Evolutionary conservation across 345 rosid species (phyloP).

Genomic region (Corymbia maculata): DNA sequence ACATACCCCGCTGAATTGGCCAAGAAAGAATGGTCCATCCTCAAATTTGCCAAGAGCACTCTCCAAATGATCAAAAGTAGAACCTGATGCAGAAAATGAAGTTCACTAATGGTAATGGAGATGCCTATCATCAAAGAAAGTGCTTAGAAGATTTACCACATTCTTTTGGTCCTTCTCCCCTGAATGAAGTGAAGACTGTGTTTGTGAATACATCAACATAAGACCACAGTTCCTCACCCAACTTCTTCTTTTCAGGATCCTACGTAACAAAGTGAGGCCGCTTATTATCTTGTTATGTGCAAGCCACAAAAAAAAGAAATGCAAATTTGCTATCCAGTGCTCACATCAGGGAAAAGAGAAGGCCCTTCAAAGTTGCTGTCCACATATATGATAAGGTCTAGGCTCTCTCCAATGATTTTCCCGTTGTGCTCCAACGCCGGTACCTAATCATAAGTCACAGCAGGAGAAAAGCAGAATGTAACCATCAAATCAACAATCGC

Average conservation of each 20-base stretch:
- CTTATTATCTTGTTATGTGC: not conserved
- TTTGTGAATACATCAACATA: conserved; percentile 37
- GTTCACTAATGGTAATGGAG: too few relatives aligned
- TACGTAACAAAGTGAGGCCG: not conserved
- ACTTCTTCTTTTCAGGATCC: conserved; percentile 65
- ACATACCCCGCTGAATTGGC: conserved; percentile 26
- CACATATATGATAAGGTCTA: conserved; percentile 63
- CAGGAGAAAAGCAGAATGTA: not conserved
- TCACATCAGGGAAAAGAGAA: conserved; percentile 59
- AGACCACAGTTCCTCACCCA: conserved; percentile 53
- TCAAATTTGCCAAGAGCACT: too few relatives aligned
- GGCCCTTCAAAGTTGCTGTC: conserved; percentile 82
- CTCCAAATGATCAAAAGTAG: too few relatives aligned
- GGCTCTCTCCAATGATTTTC: conserved; percentile 77
- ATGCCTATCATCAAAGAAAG: too few relatives aligned
- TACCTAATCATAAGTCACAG: conserved; percentile 29
- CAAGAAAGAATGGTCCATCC: too few relatives aligned
- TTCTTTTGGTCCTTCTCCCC: conserved; percentile 47
- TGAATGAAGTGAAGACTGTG: conserved; percentile 35
- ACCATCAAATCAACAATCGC: not conserved
- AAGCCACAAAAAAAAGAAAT: not conserved
- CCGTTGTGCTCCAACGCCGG: conserved; percentile 91
- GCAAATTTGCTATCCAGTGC: not conserved
- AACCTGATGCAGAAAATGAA: too few relatives aligned
- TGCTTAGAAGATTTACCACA: conserved; percentile 25